Evolutionary conservation across 495 filamentous ascomycete species (phyloP).

Genomic region (Talaromyces thailandensis): DNA sequence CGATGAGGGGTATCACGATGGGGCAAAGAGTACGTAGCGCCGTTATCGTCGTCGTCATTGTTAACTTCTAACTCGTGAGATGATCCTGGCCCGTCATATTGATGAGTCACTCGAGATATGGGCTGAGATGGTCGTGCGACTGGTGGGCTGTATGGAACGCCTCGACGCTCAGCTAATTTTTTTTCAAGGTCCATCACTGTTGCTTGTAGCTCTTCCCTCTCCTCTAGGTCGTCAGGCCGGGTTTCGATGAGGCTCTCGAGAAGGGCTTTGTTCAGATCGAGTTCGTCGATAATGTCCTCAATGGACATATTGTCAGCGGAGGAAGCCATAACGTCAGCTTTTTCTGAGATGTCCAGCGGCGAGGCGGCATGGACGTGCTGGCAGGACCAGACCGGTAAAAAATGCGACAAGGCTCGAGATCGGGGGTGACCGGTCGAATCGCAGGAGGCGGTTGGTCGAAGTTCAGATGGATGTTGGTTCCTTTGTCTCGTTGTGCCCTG

Average conservation of each 20-base stretch:
- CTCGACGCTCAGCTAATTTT: conserved; percentile 14
- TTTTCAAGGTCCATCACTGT: conserved; percentile 13
- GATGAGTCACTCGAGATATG: background rate
- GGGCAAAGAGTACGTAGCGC: background rate
- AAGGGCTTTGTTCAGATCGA: conserved; percentile 29
- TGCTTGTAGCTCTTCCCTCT: conserved; percentile 16
- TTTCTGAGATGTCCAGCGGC: background rate
- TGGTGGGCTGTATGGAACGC: conserved; percentile 2
- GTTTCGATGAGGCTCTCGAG: conserved; percentile 29
- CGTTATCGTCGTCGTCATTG: background rate
- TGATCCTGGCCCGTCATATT: conserved; percentile 12
- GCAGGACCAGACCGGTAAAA: background rate
- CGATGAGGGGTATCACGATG: background rate
- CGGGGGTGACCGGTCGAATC: background rate
- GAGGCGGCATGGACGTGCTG: background rate
- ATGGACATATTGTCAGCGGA: conserved; percentile 10
- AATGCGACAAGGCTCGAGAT: background rate
- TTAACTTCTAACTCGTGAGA: background rate
- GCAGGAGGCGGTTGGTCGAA: background rate
- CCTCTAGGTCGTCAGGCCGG: conserved; percentile 14
- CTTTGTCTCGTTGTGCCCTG: background rate
- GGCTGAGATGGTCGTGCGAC: background rate
- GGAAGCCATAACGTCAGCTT: conserved; percentile 10
- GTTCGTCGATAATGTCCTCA: conserved; percentile 23
- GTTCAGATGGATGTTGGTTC: background rate